These are phyloP conservation scores for Hysterangium stoloniferum DNA, from an alignment of 768 basidiomycete genomes.

Conservation along the genomic window DNA sequence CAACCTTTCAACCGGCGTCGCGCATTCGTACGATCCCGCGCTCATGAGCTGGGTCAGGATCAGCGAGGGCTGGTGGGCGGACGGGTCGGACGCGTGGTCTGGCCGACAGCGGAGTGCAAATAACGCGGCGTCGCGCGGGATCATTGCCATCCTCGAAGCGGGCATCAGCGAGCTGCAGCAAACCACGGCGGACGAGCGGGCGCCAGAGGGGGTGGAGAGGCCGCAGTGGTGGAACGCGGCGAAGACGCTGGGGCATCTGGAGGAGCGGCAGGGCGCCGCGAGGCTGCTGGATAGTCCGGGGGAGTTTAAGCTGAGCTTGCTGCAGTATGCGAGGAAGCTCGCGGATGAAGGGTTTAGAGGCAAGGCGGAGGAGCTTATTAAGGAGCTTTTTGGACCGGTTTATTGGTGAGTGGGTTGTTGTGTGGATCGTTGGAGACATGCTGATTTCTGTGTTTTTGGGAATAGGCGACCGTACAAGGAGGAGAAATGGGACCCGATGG, in stretches of 20 bases:
- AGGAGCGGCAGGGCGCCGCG: constrained; percentile 72
- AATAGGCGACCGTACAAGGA: constrained; percentile 63
- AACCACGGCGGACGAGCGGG: constrained; percentile 20
- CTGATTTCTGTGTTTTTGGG: constrained; percentile 6
- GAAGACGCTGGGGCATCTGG: constrained; percentile 81
- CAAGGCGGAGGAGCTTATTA: constrained; percentile 87
- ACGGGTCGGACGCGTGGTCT: constrained; percentile 80
- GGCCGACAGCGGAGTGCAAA: constrained; percentile 48
- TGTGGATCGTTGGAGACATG: neutral
- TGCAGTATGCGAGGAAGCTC: constrained; percentile 74
- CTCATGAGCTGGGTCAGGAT: constrained; percentile 68
- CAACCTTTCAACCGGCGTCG: constrained; percentile 65
- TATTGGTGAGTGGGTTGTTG: constrained; percentile 61
- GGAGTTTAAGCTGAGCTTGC: constrained; percentile 75
- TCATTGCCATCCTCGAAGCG: constrained; percentile 45
- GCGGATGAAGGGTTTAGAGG: constrained; percentile 84
- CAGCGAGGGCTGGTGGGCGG: constrained; percentile 77
- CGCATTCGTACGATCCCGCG: constrained; percentile 69
- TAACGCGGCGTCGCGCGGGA: constrained; percentile 36
- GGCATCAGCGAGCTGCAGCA: constrained; percentile 22
- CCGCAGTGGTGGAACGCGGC: constrained; percentile 81
- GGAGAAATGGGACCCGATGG: constrained; percentile 55
- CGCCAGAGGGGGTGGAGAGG: constrained; percentile 30
- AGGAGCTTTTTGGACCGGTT: constrained; percentile 83
- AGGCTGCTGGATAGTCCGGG: constrained; percentile 67